Conservation (phyloP, 1,139 yeast genomes). For the Candida tropicalis region DNA sequence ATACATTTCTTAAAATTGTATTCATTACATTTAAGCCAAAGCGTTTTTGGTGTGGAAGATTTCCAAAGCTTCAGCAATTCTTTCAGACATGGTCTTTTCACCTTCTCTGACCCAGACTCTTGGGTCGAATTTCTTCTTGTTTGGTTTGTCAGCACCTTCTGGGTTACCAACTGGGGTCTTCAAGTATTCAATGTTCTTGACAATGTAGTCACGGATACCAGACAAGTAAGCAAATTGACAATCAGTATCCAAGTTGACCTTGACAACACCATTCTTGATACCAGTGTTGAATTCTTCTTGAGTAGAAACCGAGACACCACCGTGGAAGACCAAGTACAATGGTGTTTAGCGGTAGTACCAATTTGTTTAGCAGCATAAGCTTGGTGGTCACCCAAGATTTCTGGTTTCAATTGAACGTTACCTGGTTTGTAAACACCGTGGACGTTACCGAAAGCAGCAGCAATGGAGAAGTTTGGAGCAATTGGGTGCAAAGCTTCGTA, state of each 20-base stretch:
- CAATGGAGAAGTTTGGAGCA: conserved; percentile 98
- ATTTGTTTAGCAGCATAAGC: conserved; percentile 70
- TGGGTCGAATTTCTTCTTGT: conserved; percentile 99
- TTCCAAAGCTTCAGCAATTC: conserved; percentile 81
- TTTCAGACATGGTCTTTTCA: conserved; percentile 94
- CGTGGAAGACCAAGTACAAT: conserved; percentile 98
- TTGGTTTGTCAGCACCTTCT: conserved; percentile 98
- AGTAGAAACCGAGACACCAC: conserved; percentile 99
- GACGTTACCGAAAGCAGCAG: conserved; percentile 99
- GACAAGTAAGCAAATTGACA: conserved; percentile 96
- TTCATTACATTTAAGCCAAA: background rate
- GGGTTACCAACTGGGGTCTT: conserved; percentile 95
- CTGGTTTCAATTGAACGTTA: conserved; percentile 92
- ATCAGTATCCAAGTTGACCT: conserved; percentile 99
- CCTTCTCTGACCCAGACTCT: conserved; percentile 99
- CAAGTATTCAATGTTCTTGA: conserved; percentile 94
- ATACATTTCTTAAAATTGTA: background rate
- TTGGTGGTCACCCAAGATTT: conserved; percentile 95
- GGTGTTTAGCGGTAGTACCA: conserved; percentile 59
- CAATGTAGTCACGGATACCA: conserved; percentile 97
- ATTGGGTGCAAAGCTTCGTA: conserved; percentile 88
- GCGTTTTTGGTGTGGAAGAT: conserved; percentile 77
- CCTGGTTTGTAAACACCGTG: conserved; percentile 99
- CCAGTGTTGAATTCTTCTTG: conserved; percentile 91
- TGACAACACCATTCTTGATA: conserved; percentile 92